Evolutionary conservation across 106 monocot species (phyloP).

Genomic region (Posidonia australis): DNA sequence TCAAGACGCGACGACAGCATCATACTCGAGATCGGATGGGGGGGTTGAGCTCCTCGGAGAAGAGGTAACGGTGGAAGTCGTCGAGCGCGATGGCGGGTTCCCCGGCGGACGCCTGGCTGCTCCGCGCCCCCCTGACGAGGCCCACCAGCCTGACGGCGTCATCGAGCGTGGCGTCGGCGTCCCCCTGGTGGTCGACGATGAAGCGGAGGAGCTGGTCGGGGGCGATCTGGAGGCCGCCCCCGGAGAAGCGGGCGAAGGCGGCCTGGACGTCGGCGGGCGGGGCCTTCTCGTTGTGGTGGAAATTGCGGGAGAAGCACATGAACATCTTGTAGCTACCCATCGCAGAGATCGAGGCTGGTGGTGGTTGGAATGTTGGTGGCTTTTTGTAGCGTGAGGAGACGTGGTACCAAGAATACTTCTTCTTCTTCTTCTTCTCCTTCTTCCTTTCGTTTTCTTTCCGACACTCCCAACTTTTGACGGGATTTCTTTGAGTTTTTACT

Average conservation of each 20-base stretch:
- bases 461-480: too few relatives aligned
- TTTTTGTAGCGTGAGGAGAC: too few relatives aligned
- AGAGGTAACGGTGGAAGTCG: constrained; percentile 16
- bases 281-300: constrained; percentile 42
- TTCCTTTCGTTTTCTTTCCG: too few relatives aligned
- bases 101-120: background rate
- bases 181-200: constrained; percentile 8
- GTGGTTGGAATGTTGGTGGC: background rate
- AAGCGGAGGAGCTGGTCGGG: constrained; percentile 15
- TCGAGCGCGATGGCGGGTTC: constrained; percentile 9
- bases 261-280: constrained; percentile 49
- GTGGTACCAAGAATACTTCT: too few relatives aligned
- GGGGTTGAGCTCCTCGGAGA: constrained; percentile 19
- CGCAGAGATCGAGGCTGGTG: background rate
- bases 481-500: too few relatives aligned
- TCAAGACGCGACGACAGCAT: background rate
- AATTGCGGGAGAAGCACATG: constrained; percentile 64
- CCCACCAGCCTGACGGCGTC: constrained; percentile 8
- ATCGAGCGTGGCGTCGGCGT: constrained; percentile 1
- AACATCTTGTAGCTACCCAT: constrained; percentile 63
- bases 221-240: constrained; percentile 10
- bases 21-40: constrained; percentile 11
- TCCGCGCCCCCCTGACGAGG: background rate
- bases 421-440: too few relatives aligned
- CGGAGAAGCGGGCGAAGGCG: constrained; percentile 36